phyloP scores from a whole-genome alignment of 495 filamentous ascomycete species.

The Neurospora sp. region DNA sequence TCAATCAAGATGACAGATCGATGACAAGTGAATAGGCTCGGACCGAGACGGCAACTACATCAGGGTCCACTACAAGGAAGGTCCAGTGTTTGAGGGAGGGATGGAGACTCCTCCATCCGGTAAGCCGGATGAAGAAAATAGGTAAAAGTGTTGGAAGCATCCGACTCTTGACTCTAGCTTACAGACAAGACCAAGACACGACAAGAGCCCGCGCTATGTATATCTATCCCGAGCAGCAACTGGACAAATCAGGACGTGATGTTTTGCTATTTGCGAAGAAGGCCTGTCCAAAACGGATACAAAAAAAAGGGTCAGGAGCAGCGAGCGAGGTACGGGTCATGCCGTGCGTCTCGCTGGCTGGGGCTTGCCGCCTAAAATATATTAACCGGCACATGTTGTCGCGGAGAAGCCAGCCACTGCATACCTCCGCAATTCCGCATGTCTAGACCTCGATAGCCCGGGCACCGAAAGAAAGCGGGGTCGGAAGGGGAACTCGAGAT shows the following conservation, averaged over 20 bases:
- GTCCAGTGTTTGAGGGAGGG: neutral
- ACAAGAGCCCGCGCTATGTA: neutral
- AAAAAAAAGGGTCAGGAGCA: neutral
- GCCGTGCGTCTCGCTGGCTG: neutral
- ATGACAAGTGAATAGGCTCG: neutral
- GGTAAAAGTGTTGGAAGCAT: neutral
- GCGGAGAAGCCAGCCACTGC: neutral
- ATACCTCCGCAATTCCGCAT: neutral
- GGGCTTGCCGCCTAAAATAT: conserved; percentile 6
- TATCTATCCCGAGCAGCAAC: neutral
- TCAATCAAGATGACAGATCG: neutral
- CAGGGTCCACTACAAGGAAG: neutral
- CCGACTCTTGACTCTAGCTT: neutral
- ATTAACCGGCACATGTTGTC: conserved; percentile 16
- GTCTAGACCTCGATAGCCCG: conserved; percentile 9
- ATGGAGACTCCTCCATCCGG: neutral
- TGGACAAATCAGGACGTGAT: neutral
- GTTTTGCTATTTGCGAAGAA: neutral
- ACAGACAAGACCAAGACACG: neutral
- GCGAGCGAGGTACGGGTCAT: neutral
- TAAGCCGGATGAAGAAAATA: neutral
- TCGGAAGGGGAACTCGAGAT: neutral
- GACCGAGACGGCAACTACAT: neutral
- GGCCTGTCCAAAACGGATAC: neutral
- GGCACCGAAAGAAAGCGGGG: neutral